Evolutionary conservation across 306 rosid species (phyloP).

Genomic region (Prunus padus): DNA sequence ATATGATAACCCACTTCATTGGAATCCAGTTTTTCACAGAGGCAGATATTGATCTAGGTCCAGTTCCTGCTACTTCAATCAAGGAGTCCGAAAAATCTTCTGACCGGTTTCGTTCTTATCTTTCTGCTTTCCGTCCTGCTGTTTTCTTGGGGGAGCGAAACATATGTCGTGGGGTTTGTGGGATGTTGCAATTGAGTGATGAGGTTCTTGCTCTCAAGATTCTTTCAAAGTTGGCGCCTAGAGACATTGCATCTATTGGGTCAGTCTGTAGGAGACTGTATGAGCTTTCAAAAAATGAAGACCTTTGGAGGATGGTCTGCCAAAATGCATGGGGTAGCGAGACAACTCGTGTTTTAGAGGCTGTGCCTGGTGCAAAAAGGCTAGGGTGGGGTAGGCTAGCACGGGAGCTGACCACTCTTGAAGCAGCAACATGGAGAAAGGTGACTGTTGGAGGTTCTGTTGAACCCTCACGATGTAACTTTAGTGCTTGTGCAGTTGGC

Average conservation of each 20-base stretch:
- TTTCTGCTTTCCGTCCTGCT: conserved; percentile 58
- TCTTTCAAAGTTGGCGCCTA: conserved; percentile 83
- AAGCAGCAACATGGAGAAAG: conserved; percentile 99
- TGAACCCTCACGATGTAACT: conserved; percentile 97
- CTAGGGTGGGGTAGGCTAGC: conserved; percentile 97
- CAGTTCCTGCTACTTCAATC: conserved; percentile 53
- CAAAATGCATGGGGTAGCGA: conserved; percentile 99
- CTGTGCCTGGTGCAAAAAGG: conserved; percentile 96
- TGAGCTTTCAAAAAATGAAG: conserved; percentile 83
- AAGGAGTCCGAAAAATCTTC: conserved; percentile 66
- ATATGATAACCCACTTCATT: conserved; percentile 81
- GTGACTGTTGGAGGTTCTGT: conserved; percentile 90
- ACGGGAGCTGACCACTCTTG: conserved; percentile 94
- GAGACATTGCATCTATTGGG: conserved; percentile 94
- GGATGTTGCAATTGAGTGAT: conserved; percentile 85
- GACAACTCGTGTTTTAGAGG: conserved; percentile 88
- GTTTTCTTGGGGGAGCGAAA: conserved; percentile 67
- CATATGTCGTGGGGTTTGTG: conserved; percentile 88
- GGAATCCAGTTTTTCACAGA: conserved; percentile 93
- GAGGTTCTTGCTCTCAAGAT: conserved; percentile 92
- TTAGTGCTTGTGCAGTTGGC: conserved; percentile 98
- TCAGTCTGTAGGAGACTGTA: conserved; percentile 77
- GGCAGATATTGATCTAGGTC: conserved; percentile 90
- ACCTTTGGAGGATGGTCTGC: conserved; percentile 97
- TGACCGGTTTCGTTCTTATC: conserved; percentile 55